phyloP scores from a whole-genome alignment of 352 stramenopile genomes.

The Pythium angustatum region DNA sequence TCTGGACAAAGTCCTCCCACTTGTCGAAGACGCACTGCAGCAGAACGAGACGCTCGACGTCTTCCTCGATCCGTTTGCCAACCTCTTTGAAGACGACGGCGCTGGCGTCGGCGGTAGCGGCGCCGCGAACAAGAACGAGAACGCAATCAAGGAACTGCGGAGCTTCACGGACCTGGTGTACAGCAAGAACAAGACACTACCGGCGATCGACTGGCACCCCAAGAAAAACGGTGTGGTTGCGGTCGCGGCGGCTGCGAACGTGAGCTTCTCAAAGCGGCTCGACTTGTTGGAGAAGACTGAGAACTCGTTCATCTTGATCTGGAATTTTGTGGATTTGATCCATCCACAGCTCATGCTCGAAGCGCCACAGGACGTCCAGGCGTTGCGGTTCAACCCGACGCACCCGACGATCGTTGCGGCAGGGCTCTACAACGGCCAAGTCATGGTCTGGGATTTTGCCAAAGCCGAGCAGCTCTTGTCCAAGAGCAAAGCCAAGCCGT shows the following conservation, averaged over 20 bases:
- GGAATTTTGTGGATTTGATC: slow-evolving; percentile 95
- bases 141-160: slow-evolving; percentile 89
- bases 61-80: slow-evolving; percentile 78
- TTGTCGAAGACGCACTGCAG: slow-evolving; percentile 75
- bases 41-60: slow-evolving; percentile 88
- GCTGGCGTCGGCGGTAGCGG: slow-evolving; percentile 23
- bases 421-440: slow-evolving; percentile 87
- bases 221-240: slow-evolving; percentile 87
- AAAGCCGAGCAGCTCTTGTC: slow-evolving; percentile 70
- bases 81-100: slow-evolving; percentile 70
- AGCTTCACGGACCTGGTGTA: slow-evolving; percentile 94
- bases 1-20: slow-evolving; percentile 59
- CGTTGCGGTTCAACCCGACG: slow-evolving; percentile 89
- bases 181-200: slow-evolving; percentile 91
- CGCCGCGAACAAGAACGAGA: slow-evolving; percentile 79
- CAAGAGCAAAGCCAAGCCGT: slow-evolving; percentile 55
- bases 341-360: slow-evolving; percentile 93
- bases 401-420: slow-evolving; percentile 82
- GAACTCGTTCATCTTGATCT: slow-evolving; percentile 91
- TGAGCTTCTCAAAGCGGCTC: slow-evolving; percentile 84
- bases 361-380: slow-evolving; percentile 87
- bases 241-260: slow-evolving; percentile 83
- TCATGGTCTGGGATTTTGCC: slow-evolving; percentile 91
- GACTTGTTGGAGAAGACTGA: slow-evolving; percentile 75
- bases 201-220: slow-evolving; percentile 91